phyloP scores from a whole-genome alignment of 164 flowering plant genomes.

The Pachysandra terminalis region DNA sequence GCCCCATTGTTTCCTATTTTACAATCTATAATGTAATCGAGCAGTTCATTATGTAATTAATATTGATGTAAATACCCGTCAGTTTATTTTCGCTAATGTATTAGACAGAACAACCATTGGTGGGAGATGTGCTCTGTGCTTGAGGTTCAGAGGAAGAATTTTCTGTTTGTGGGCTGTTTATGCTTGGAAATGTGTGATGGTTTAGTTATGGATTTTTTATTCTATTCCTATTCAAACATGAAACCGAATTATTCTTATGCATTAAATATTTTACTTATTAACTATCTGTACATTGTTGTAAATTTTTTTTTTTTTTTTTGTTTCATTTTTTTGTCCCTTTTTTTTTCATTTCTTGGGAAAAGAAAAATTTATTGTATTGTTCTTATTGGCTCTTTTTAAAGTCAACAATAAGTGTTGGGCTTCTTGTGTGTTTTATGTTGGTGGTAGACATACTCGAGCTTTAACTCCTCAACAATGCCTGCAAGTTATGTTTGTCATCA shows the following conservation, averaged over 20 bases:
- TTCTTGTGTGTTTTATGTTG: not conserved
- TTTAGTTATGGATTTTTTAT: not conserved
- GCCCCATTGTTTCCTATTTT: too few species aligned
- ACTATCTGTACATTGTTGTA: not conserved
- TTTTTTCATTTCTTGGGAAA: too few species aligned
- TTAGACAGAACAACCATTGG: not conserved
- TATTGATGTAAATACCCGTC: too few species aligned
- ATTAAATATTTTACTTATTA: too few species aligned
- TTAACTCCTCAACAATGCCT: not conserved
- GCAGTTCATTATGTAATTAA: too few species aligned
- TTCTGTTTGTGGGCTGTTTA: not conserved
- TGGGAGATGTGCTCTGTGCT: not conserved
- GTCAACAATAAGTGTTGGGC: not conserved
- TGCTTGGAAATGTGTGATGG: not conserved
- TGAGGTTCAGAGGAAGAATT: not conserved
- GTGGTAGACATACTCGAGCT: too few species aligned
- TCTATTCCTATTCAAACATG: not conserved
- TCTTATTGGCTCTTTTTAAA: not conserved
- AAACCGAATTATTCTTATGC: not conserved
- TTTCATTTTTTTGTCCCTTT: too few species aligned
- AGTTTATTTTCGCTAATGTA: not conserved
- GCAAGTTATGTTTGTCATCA: not conserved
- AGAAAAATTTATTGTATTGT: too few species aligned
- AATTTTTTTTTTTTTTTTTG: too few species aligned
- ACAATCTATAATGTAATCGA: too few species aligned